These are phyloP conservation scores for Xylaria longipes DNA, from an alignment of 495 filamentous ascomycete genomes.

Conservation along the genomic window DNA sequence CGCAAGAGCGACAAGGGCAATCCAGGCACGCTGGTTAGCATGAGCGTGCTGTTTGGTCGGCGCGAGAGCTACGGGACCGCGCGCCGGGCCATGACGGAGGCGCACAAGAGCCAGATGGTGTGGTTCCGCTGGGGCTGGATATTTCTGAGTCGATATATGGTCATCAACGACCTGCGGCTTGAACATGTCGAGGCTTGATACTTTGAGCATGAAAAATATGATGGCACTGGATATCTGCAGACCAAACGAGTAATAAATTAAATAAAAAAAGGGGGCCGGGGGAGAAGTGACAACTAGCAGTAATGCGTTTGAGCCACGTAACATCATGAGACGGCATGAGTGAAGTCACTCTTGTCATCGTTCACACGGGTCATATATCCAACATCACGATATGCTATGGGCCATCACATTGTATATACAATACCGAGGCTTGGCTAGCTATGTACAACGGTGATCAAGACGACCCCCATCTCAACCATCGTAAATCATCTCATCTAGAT, in stretches of 20 bases:
- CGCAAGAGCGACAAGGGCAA: conserved; percentile 45
- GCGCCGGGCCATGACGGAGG: conserved; percentile 83
- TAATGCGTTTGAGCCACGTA: neutral
- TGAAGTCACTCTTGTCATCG: neutral
- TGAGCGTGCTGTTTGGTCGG: conserved; percentile 58
- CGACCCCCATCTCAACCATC: neutral
- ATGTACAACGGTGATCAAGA: neutral
- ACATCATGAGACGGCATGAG: neutral
- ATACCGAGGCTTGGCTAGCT: neutral
- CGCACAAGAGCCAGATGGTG: conserved; percentile 94
- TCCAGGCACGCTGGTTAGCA: conserved; percentile 68
- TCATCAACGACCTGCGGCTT: conserved; percentile 84
- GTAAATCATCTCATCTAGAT: conserved; percentile 4
- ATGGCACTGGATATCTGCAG: neutral
- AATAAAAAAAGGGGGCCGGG: neutral
- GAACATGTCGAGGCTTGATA: conserved; percentile 51
- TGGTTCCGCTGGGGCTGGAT: conserved; percentile 99
- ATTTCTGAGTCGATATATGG: conserved; percentile 88
- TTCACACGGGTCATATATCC: neutral
- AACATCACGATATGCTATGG: neutral
- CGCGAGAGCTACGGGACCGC: conserved; percentile 64
- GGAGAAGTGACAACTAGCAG: neutral
- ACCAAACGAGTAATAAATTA: too few relatives aligned
- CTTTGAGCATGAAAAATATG: neutral
- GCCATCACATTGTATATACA: neutral